Conservation (phyloP, 2,329 filamentous ascomycete species). For the Paecilomyces sp. region DNA sequence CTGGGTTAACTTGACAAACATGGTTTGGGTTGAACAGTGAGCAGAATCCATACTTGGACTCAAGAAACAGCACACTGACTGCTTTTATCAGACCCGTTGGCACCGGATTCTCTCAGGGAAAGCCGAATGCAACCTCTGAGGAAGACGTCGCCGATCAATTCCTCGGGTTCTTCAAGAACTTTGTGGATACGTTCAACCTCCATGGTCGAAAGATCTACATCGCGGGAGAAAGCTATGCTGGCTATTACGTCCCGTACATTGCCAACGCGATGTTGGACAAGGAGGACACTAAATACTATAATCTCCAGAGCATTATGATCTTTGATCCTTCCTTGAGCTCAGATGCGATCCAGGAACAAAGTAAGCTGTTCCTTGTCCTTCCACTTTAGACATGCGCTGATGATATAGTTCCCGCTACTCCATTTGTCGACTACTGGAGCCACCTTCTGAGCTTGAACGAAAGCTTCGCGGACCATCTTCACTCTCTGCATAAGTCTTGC, state of each 20-base stretch:
- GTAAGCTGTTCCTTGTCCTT: neutral
- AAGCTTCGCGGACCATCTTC: conserved; percentile 34
- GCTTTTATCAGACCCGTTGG: conserved; percentile 37
- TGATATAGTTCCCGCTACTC: conserved; percentile 29
- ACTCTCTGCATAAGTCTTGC: conserved; percentile 36
- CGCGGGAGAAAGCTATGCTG: conserved; percentile 66
- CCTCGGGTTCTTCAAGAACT: conserved; percentile 73
- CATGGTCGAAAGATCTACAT: conserved; percentile 66
- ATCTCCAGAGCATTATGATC: conserved; percentile 51
- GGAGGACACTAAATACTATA: conserved; percentile 60
- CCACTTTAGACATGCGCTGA: conserved; percentile 14
- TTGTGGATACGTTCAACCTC: conserved; percentile 61
- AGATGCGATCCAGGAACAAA: neutral
- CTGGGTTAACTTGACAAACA: conserved; percentile 71
- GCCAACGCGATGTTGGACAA: conserved; percentile 65
- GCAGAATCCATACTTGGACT: conserved; percentile 5
- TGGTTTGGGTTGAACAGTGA: conserved; percentile 66
- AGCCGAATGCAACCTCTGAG: conserved; percentile 57
- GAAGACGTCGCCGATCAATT: conserved; percentile 65
- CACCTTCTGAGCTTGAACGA: conserved; percentile 41
- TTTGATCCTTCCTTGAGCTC: conserved; percentile 1
- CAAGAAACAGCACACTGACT: neutral
- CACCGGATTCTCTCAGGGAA: conserved; percentile 64
- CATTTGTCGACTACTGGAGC: conserved; percentile 35
- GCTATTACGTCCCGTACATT: conserved; percentile 66